A percentile compares a stretch with the other conserved stretches of the same genome.
Evolutionary conservation across 2,329 filamentous ascomycete species (phyloP).

Genomic region (Pseudohalonectria lignicola): DNA sequence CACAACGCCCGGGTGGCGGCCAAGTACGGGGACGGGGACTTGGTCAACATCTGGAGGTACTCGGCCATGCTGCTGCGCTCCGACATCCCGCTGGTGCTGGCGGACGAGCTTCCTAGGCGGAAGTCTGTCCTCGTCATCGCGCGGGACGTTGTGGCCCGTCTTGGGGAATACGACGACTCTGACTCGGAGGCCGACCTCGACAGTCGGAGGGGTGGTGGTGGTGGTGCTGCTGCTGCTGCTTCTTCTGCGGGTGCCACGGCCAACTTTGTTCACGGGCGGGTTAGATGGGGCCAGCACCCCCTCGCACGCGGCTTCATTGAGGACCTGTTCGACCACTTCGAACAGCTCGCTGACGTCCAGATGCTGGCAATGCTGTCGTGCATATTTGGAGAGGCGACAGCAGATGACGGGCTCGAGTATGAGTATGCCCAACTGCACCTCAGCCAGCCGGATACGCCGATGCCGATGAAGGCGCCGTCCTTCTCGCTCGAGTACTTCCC

Average conservation of each 20-base stretch:
- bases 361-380: constrained; percentile 65
- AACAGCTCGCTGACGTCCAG: constrained; percentile 51
- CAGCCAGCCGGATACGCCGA: constrained; percentile 47
- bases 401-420: constrained; percentile 49
- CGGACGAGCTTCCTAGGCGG: constrained; percentile 33
- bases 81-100: constrained; percentile 59
- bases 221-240: neutral
- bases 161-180: no score
- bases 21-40: constrained; percentile 56
- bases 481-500: constrained; percentile 60
- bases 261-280: constrained; percentile 32
- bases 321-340: constrained; percentile 54
- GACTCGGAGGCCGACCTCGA: no score
- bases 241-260: no score
- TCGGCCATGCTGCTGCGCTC: constrained; percentile 66
- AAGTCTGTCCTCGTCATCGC: constrained; percentile 61
- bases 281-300: constrained; percentile 59
- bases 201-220: neutral
- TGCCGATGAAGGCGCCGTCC: constrained; percentile 53
- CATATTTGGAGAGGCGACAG: constrained; percentile 52
- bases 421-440: constrained; percentile 36
- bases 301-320: constrained; percentile 49
- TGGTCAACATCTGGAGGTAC: constrained; percentile 77
- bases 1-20: constrained; percentile 75
- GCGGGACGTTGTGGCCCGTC: constrained; percentile 42